Base-by-base conservation (phyloP, 75 land plant genomes). In the Ceratopteris richardii region DNA sequence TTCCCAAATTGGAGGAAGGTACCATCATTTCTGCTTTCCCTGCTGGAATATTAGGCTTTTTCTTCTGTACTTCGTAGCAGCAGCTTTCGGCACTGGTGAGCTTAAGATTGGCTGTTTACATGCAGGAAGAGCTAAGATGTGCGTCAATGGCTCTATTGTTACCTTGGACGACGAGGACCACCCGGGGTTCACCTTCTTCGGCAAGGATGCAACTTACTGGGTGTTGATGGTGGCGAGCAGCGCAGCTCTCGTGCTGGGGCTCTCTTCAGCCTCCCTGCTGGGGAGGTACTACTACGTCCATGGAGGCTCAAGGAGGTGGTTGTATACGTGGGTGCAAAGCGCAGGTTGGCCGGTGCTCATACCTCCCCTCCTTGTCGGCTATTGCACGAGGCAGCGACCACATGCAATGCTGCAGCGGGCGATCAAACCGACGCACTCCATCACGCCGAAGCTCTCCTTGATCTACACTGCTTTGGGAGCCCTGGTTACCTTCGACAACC, bases 331-430 rank as follows among this genome's bases (percentile, higher is more conserved):
- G 65, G 58, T 80, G 0, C 83, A 76, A 29, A 64, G 58, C n/a
- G 71, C 61, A 13, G 90, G 86, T 10, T 86, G 81, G 56, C 90
- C 90, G 2, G 28, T 83, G 21, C 76, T 81, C 61, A 29, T 80
- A 41, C 33, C 48, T 12, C 75, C 72, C 2, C 48, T 82, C 14
- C 58, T 42, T 31, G 26, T 72, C 48, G 61, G 28, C 57, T 44
- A 57, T 23, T 28, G 26, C 30, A 29, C 3, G 40, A 1, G 23
- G 5, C 29, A 30, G 24, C 36, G 26, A 9, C 22, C 10, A 3
- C 37, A 3, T 3, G 9, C 37, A 3, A 33, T 9, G 9, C 37
- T 33, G 37, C 9, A 4, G 9, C 37, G 9, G 3, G 9, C 9
- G 37, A 33, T 33, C 3, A 33, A 9, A 9, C 37, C 37, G 9